Base-by-base conservation (phyloP, 2,329 filamentous ascomycete genomes). In the Colletotrichum sansevieriae region DNA sequence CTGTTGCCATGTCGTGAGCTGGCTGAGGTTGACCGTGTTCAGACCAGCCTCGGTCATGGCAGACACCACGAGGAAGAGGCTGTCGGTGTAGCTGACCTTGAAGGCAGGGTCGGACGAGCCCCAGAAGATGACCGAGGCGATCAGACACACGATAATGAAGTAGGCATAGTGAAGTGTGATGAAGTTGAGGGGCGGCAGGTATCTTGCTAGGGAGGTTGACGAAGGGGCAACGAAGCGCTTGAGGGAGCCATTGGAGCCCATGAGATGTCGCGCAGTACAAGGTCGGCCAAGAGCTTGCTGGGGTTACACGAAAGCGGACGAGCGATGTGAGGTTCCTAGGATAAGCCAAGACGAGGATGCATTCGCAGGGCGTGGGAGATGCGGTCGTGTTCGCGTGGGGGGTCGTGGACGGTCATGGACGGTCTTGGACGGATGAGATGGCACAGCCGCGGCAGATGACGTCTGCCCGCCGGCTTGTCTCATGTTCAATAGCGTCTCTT, bases 31-130 rank as follows among this genome's bases (percentile, higher is more conserved):
- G 72, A 89, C 85, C 2, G 90, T 91, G 73, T 92, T 92, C 65
- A 93, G 80, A 0, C 91, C 91, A 6, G 90, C 87, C 58, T 88
- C 83, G 9, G 89, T 91, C 81, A 92, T 90, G 47, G 90, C 89
- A 65, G 88, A 91, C 37, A 90, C 83, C 59, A 87, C 85, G 59
- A 92, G 78, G 75, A 92, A 93, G n/a, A 93, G 77, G 18, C 87
- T 84, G 74, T 93, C 90, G 43, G 84, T 84, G 76, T 90, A 93
- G 49, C 79, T 78, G 55, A 92, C 81, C 70, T 82, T 86, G 60
- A 79, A 76, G 18, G 78, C 74, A 1, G 87, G 85, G 2, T 81
- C 82, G 0, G 87, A 88, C 0, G 84, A 82, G 11, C 81, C 83
- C 83, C 85, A 92, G 73, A 92, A 90, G 60, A 92, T 84, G 64